A percentile compares a stretch with the other conserved stretches of the same genome.
These are phyloP conservation scores for Phoma sp. DNA, from an alignment of 2,329 filamentous ascomycete genomes.

Conservation along the genomic window DNA sequence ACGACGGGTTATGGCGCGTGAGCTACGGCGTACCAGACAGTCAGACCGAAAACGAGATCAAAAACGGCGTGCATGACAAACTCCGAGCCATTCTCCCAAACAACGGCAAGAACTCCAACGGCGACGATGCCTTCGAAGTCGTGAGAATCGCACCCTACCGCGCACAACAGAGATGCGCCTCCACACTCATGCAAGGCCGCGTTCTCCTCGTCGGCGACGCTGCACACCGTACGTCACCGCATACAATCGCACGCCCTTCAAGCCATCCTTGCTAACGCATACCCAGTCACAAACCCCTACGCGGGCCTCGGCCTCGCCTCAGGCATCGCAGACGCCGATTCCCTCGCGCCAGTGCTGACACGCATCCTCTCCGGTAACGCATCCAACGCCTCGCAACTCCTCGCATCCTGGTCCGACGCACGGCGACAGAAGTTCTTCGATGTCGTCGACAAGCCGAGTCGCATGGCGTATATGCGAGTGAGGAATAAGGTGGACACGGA, in stretches of 20 bases:
- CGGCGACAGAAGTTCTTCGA: conserved; percentile 45
- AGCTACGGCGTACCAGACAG: conserved; percentile 49
- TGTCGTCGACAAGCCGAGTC: conserved; percentile 45
- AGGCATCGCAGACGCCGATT: conserved; percentile 46
- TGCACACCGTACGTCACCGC: conserved; percentile 41
- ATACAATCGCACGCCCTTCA: neutral
- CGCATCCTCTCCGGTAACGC: conserved; percentile 33
- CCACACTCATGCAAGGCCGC: conserved; percentile 40
- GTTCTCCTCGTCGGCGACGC: conserved; percentile 51
- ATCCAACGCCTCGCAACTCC: conserved; percentile 28
- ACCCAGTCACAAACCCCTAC: conserved; percentile 47
- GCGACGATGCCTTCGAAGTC: conserved; percentile 37
- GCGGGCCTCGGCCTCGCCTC: conserved; percentile 46
- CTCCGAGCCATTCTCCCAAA: conserved; percentile 42
- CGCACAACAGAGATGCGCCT: conserved; percentile 50
- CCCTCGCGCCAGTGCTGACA: conserved; percentile 37
- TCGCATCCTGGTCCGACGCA: conserved; percentile 46
- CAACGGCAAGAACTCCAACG: conserved; percentile 24
- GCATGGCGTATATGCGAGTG: conserved; percentile 39
- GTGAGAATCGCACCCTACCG: conserved; percentile 50
- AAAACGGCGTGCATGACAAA: conserved; percentile 34
- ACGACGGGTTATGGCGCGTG: conserved; percentile 51
- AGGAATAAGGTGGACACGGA: conserved; percentile 34
- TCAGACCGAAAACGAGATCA: conserved; percentile 41
- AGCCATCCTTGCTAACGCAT: neutral